Percentiles rank a stretch among this genome's conserved stretches.
These are phyloP conservation scores for Fusarium albidum DNA, from an alignment of 2,329 filamentous ascomycete genomes.

Conservation along the genomic window DNA sequence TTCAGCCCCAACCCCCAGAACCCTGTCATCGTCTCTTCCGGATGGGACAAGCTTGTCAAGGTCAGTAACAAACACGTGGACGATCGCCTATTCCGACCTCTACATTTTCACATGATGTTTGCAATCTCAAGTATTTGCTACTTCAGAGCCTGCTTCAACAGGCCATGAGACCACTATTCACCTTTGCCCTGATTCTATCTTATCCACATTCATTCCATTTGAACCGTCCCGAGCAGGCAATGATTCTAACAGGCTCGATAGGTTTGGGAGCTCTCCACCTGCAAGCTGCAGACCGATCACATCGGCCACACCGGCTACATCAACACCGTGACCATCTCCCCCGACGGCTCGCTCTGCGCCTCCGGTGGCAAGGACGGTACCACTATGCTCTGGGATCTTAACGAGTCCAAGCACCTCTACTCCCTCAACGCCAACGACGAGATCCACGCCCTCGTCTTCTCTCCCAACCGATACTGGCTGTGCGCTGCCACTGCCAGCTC, in stretches of 20 bases:
- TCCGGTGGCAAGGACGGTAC: slow-evolving; percentile 99
- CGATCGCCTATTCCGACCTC: not conserved
- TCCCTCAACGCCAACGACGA: slow-evolving; percentile 99
- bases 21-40: slow-evolving; percentile 97
- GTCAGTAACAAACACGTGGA: slow-evolving; percentile 65
- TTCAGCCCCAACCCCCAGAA: slow-evolving; percentile 99
- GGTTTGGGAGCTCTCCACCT: slow-evolving; percentile 99
- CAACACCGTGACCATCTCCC: slow-evolving; percentile 99
- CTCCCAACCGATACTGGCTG: slow-evolving; percentile 99
- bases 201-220: slow-evolving; percentile 11
- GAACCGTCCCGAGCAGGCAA: not conserved
- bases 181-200: slow-evolving; percentile 79
- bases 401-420: slow-evolving; percentile 99
- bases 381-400: slow-evolving; percentile 99
- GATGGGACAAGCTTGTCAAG: slow-evolving; percentile 99
- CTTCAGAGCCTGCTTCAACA: slow-evolving; percentile 88
- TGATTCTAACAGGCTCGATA: slow-evolving; percentile 49
- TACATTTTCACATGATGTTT: slow-evolving; percentile 80
- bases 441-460: slow-evolving; percentile 99
- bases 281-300: slow-evolving; percentile 99
- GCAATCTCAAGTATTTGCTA: slow-evolving; percentile 99
- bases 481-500: slow-evolving; percentile 96
- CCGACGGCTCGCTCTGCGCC: slow-evolving; percentile 97
- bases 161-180: slow-evolving; percentile 97
- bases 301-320: slow-evolving; percentile 99